A percentile compares a stretch with the other conserved stretches of the same genome.
These are phyloP conservation scores for Saccharata proteae DNA, from an alignment of 2,329 filamentous ascomycete species.

Conservation along the genomic window DNA sequence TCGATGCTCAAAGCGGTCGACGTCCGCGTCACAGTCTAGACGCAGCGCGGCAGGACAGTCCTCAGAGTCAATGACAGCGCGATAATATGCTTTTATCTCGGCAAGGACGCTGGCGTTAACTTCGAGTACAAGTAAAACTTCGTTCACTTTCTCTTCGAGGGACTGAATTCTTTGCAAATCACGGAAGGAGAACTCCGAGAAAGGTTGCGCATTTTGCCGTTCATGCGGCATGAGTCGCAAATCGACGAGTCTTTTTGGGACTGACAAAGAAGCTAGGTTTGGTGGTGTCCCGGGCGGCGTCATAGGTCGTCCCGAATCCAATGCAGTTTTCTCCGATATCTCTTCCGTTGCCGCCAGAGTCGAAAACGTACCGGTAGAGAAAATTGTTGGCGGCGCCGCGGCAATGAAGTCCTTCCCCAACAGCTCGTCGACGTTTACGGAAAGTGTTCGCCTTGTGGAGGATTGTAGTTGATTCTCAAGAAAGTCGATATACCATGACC, in stretches of 20 bases:
- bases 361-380: not conserved
- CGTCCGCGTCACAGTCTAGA: not conserved
- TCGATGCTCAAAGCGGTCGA: not conserved
- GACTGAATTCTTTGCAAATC: slow-evolving; percentile 22
- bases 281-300: not conserved
- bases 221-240: no score
- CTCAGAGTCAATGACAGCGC: not conserved
- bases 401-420: slow-evolving; percentile 3
- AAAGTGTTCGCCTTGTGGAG: slow-evolving; percentile 10
- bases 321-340: slow-evolving; percentile 3
- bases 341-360: not conserved
- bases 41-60: not conserved
- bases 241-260: no score
- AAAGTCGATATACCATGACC: slow-evolving; percentile 30
- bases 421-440: slow-evolving; percentile 8
- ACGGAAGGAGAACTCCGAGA: slow-evolving; percentile 16
- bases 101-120: slow-evolving; percentile 21
- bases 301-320: not conserved
- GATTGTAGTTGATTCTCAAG: slow-evolving; percentile 21
- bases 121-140: slow-evolving; percentile 19
- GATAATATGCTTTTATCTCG: slow-evolving; percentile 13
- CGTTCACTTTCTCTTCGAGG: slow-evolving; percentile 26
- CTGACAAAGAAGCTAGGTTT: no score
- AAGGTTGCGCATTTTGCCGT: no score
- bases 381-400: no score